phyloP scores from a whole-genome alignment of 768 basidiomycete genomes.

The Lenzites betulinus region DNA sequence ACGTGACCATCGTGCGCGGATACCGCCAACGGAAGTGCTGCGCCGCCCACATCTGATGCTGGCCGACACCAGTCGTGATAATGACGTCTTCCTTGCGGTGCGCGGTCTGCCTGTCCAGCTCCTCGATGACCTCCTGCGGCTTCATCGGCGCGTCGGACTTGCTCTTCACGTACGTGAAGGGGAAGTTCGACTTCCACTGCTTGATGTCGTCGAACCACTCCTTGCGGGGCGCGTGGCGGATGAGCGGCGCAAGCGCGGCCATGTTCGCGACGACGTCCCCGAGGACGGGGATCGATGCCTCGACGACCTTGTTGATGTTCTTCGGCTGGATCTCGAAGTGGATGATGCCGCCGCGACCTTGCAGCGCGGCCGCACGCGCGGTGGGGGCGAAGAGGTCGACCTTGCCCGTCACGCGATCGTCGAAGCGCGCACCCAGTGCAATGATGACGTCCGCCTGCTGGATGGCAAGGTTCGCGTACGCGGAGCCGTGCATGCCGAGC shows the following conservation, averaged over 20 bases:
- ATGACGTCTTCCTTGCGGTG: conserved; percentile 85
- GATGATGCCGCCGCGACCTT: conserved; percentile 93
- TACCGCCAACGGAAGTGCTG: conserved; percentile 91
- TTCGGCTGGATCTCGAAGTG: conserved; percentile 99
- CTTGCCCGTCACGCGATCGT: conserved; percentile 96
- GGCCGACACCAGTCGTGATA: conserved; percentile 93
- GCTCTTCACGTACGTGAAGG: conserved; percentile 83
- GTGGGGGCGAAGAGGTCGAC: conserved; percentile 89
- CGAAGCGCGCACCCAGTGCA: conserved; percentile 94
- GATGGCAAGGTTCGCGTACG: conserved; percentile 98
- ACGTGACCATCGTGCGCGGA: conserved; percentile 87
- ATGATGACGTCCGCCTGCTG: conserved; percentile 98
- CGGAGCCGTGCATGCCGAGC: conserved; percentile 98
- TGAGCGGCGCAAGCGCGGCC: conserved; percentile 77
- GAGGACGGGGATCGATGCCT: conserved; percentile 90
- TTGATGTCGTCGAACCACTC: conserved; percentile 86
- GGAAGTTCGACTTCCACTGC: conserved; percentile 83
- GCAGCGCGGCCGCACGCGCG: conserved; percentile 79
- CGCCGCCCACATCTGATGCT: conserved; percentile 99
- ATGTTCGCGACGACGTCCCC: conserved; percentile 92
- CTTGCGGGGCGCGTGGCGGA: conserved; percentile 60
- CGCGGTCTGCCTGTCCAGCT: conserved; percentile 79
- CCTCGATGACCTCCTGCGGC: conserved; percentile 96
- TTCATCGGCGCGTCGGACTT: conserved; percentile 72
- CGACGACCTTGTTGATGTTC: conserved; percentile 98